phyloP scores from a whole-genome alignment of 805 yeast genomes.

The Pichia exigua region DNA sequence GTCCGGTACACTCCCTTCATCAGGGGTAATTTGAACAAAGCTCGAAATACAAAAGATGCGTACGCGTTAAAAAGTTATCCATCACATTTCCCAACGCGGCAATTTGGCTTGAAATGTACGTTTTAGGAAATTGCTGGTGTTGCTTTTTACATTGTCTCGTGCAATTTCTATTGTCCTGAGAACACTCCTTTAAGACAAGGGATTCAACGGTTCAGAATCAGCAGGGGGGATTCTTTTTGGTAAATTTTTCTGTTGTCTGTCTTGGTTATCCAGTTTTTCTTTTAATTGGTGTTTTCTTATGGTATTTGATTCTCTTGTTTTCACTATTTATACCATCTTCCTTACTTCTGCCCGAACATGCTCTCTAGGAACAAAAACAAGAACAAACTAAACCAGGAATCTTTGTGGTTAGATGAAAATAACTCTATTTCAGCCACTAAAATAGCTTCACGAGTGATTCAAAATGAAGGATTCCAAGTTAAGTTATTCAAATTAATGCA shows the following conservation, averaged over 20 bases:
- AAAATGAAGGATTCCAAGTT: slow-evolving; percentile 5
- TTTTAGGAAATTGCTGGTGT: neutral
- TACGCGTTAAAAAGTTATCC: neutral
- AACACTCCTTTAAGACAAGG: neutral
- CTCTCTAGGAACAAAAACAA: neutral
- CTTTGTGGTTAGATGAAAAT: slow-evolving; percentile 11
- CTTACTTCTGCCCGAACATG: neutral
- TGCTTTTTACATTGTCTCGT: neutral
- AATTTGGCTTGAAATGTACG: neutral
- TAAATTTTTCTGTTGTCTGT: neutral
- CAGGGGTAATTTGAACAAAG: slow-evolving; percentile 2
- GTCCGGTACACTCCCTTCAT: slow-evolving; percentile 71
- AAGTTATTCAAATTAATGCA: slow-evolving; percentile 1
- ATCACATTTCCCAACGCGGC: neutral
- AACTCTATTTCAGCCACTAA: neutral
- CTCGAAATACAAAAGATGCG: neutral
- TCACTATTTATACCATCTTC: neutral
- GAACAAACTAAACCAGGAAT: neutral
- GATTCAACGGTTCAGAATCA: neutral
- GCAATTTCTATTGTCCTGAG: neutral
- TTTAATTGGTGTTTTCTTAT: neutral
- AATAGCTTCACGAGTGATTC: neutral
- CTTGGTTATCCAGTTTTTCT: neutral
- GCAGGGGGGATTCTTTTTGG: neutral
- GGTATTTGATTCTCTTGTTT: neutral